Evolutionary conservation across 1,284 basidiomycete genomes (phyloP).

Genomic region (Austroboletus niveus): DNA sequence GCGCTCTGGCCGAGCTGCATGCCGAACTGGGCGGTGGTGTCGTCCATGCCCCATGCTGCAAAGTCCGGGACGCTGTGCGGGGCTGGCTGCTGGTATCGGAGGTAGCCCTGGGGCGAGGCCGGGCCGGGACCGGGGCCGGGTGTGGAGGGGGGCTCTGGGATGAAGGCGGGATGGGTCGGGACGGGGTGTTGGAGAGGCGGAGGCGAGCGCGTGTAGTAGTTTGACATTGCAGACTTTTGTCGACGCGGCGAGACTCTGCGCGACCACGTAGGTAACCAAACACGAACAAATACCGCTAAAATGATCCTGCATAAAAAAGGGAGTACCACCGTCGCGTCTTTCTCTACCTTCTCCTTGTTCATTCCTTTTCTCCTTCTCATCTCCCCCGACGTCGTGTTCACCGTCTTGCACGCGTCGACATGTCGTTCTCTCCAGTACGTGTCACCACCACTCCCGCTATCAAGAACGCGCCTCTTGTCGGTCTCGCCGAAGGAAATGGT

Average conservation of each 20-base stretch:
- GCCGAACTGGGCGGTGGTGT: slow-evolving; percentile 93
- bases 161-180: slow-evolving; percentile 86
- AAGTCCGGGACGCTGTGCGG: slow-evolving; percentile 50
- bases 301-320: slow-evolving; percentile 22
- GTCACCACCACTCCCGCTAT: slow-evolving; percentile 66
- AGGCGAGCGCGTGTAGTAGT: slow-evolving; percentile 59
- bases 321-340: background rate
- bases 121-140: slow-evolving; percentile 21
- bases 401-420: slow-evolving; percentile 20
- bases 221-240: slow-evolving; percentile 31
- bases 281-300: slow-evolving; percentile 19
- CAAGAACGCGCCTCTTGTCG: slow-evolving; percentile 79
- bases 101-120: slow-evolving; percentile 68
- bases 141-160: slow-evolving; percentile 84
- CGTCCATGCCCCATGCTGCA: slow-evolving; percentile 82
- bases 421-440: slow-evolving; percentile 51
- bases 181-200: slow-evolving; percentile 87
- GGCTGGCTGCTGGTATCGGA: slow-evolving; percentile 53
- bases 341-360: slow-evolving; percentile 18
- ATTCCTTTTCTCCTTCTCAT: slow-evolving; percentile 10
- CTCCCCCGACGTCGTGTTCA: slow-evolving; percentile 11
- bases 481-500: slow-evolving; percentile 85
- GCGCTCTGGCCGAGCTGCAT: slow-evolving; percentile 95
- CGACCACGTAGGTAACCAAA: slow-evolving; percentile 15
- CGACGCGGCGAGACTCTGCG: background rate